Evolutionary conservation across 1,284 basidiomycete genomes (phyloP), one percentile per base, ranked within the genome.

Genomic region (Apiotrichum sp.): DNA sequence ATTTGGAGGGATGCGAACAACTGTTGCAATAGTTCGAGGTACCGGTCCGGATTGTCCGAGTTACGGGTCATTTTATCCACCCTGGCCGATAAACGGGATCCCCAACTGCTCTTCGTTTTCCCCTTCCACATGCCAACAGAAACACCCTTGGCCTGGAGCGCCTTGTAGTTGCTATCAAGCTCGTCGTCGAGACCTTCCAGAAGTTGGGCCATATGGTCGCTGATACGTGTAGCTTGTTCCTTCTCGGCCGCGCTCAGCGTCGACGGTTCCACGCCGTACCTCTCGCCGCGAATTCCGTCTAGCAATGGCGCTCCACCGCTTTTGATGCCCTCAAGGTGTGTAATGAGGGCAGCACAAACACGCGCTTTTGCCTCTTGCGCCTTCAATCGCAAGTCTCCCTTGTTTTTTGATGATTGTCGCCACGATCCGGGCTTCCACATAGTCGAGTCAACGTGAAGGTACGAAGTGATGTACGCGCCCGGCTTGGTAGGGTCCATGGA

Each of bases 11-110:
- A 82, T 22, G 75, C 75, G 71, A 95, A 93, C 16, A 96, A 80
- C 66, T 82, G 83, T 55, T 82, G 81, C 51, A 98, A 80, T 31
- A 84, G 84, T 61, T 87, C 83, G 58, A 93, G 87, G 72, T 98
- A 97, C 13, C 82, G 82, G 3, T 87, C 85, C 1, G 90, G 88
- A 22, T 89, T 91, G 72, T 97, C 92, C 53, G 91, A 80, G 67
- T 89, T 93, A 57, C 86, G 88, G 62, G 86, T 91, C 67, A 97
- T 85, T 73, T 91, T 89, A 76, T 96, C 92, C 64, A 96, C 82
- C 63, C 85, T 84, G 63, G 89, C 82, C 54, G 85, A 85, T 46
- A 95, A 78, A 71, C 88, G 91, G 60, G 85, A 85, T 46, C 89
- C 83, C 89, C 89, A 91, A 38, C 82, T 66, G 11, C 40, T 60